Conservation (phyloP, 2,329 filamentous ascomycete species). For the Leptodontidium sp. region DNA sequence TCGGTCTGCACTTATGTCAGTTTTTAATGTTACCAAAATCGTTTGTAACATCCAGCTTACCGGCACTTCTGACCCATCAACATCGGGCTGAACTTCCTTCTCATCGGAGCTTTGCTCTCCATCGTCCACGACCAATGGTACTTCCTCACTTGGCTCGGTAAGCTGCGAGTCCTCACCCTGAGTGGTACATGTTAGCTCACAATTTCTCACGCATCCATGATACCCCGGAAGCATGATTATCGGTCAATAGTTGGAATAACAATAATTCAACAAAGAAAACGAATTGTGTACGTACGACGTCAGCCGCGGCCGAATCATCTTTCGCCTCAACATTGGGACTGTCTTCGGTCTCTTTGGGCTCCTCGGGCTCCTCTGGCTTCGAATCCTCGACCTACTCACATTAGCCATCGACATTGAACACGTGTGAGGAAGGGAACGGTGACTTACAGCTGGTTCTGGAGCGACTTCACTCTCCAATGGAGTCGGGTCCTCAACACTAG, state of each 20-base stretch:
- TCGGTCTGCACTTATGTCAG: neutral
- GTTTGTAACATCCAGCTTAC: neutral
- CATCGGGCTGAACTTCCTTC: constrained; percentile 1
- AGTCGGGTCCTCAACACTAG: neutral
- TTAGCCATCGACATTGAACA: neutral
- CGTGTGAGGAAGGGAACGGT: neutral
- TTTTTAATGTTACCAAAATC: neutral
- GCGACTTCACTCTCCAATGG: neutral
- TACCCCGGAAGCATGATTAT: neutral
- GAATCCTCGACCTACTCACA: constrained; percentile 1
- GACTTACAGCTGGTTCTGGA: neutral
- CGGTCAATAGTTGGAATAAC: too few species aligned
- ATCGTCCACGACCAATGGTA: neutral
- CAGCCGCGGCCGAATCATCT: neutral
- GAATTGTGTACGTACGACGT: neutral
- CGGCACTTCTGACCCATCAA: neutral
- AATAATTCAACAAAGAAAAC: too few species aligned
- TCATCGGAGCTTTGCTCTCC: neutral
- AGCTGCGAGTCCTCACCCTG: neutral
- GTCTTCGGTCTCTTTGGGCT: neutral
- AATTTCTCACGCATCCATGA: neutral
- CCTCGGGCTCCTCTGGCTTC: neutral
- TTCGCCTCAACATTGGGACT: neutral
- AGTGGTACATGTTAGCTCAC: neutral
- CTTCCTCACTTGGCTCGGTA: neutral